Evolutionary conservation across 2,329 filamentous ascomycete species (phyloP), one percentile per base, ranked within the genome.

Genomic region (Ophiostoma sp.): DNA sequence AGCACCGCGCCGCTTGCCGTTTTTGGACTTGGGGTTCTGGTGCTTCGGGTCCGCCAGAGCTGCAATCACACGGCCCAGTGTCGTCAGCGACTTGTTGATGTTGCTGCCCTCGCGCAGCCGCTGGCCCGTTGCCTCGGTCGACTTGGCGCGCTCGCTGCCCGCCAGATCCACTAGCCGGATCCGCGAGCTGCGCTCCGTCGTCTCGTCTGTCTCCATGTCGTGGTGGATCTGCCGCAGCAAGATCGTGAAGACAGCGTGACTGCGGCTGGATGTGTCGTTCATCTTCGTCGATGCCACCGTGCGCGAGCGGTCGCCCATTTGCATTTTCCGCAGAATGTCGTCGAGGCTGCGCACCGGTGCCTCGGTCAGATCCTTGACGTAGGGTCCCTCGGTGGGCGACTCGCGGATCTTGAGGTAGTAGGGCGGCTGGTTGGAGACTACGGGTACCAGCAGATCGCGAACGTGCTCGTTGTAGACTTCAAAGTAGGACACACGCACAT

Each of bases 401-500:
- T 99, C 95, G 82, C 96, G 89, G 72, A 99, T 95, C 80, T 96
- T 97, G 65, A 99, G 83, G 76, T 98, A 66, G 93, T 99, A 52
- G 91, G 88, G 8, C 94, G 95, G 76, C 98, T 99, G 70, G 14
- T 68, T 49, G 11, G 69, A 49, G 38, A 68, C 68, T 5, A 72
- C 70, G 5, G 72, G 72, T 65, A 71, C 70, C 71, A 99, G 84
- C 75, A 99, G 80, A 83, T 99, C 95, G 76, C 95, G 90, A 8
- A 99, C 96, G 74, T 93, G 86, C 80, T 99, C 95, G 78, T 99
- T 99, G 83, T 99, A 99, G 75, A 99, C 99, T 83, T 99, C 95
- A 76, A 99, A 84, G 77, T 99, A 99, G 47, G 95, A 98, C 65
- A 99, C 95, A 78, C 98, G 95, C 68, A 99, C 93, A 1, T 95